Conservation (phyloP, 2,329 filamentous ascomycete genomes). For the Talaromyces pinophilus region DNA sequence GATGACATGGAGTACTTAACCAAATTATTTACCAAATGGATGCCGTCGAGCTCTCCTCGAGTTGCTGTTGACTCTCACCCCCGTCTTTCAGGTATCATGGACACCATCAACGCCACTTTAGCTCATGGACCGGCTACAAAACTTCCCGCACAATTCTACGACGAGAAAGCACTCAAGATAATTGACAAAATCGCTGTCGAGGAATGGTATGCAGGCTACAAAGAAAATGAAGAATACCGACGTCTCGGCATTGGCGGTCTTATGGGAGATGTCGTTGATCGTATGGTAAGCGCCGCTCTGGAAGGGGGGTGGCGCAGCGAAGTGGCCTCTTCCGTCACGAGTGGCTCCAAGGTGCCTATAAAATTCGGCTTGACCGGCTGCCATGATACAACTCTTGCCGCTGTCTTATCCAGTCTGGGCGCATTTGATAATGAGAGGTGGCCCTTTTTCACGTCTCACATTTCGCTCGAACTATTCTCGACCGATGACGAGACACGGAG, state of each 20-base stretch:
- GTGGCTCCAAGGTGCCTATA: conserved; percentile 48
- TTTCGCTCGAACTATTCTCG: conserved; percentile 88
- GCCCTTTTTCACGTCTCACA: conserved; percentile 91
- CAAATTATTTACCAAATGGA: conserved; percentile 76
- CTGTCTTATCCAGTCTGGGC: conserved; percentile 73
- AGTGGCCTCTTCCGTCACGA: conserved; percentile 56
- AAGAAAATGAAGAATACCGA: conserved; percentile 83
- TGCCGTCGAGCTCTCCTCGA: conserved; percentile 67
- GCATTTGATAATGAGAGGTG: conserved; percentile 72
- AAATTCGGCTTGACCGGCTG: conserved; percentile 81
- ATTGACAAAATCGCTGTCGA: conserved; percentile 76
- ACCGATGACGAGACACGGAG: background rate
- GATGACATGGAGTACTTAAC: conserved; percentile 84
- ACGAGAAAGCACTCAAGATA: conserved; percentile 67
- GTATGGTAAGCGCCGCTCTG: conserved; percentile 68
- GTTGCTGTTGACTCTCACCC: conserved; percentile 84
- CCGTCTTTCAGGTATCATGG: conserved; percentile 85
- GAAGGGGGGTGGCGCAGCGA: conserved; percentile 56
- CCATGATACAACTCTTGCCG: conserved; percentile 90
- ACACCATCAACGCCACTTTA: conserved; percentile 84
- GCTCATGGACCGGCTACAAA: conserved; percentile 80
- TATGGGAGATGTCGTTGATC: conserved; percentile 76
- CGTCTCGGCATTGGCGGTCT: conserved; percentile 81
- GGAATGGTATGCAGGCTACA: conserved; percentile 90
- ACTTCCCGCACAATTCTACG: conserved; percentile 85